A percentile compares a stretch with the other conserved stretches of the same genome.
Evolutionary conservation across 176 grass and related monocot species (phyloP).

Genomic region (Canna indica): DNA sequence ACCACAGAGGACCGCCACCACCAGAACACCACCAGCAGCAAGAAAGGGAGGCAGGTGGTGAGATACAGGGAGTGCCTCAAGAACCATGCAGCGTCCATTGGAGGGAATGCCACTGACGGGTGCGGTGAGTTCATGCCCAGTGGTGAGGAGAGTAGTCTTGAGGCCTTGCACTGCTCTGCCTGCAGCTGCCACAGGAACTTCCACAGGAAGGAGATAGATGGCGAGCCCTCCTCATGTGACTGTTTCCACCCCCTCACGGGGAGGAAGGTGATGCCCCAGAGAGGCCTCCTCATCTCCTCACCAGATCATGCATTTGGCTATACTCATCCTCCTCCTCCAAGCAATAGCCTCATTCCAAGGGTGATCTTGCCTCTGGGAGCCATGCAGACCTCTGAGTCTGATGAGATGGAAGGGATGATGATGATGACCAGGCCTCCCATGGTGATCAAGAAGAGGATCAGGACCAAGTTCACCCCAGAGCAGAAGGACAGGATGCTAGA

Average conservation of each 20-base stretch:
- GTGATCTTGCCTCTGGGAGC: conserved; percentile 77
- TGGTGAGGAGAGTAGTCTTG: conserved; percentile 50
- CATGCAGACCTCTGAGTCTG: conserved; percentile 83
- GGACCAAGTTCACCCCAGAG: conserved; percentile 76
- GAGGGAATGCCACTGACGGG: conserved; percentile 72
- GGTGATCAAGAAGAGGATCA: conserved; percentile 47
- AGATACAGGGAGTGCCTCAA: conserved; percentile 92
- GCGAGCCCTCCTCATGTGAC: conserved; percentile 11
- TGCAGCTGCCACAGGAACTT: conserved; percentile 88
- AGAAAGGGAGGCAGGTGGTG: conserved; percentile 16
- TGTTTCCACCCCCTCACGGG: conserved; percentile 20
- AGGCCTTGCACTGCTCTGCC: conserved; percentile 66
- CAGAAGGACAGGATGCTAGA: conserved; percentile 86
- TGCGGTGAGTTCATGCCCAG: conserved; percentile 89
- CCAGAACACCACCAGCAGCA: background rate
- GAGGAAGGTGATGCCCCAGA: conserved; percentile 19
- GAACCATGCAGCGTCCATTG: conserved; percentile 90
- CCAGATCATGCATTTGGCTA: conserved; percentile 28
- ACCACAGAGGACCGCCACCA: conserved; percentile 16
- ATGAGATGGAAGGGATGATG: conserved; percentile 40
- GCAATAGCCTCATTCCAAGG: conserved; percentile 10
- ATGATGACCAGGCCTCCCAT: background rate
- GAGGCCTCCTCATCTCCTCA: conserved; percentile 14
- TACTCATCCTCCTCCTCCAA: conserved; percentile 26
- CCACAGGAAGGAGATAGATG: conserved; percentile 66